Percentiles rank a stretch among this genome's conserved stretches.
These are phyloP conservation scores for Annulohypoxylon maeteangense DNA, from an alignment of 495 filamentous ascomycete species.

Conservation along the genomic window DNA sequence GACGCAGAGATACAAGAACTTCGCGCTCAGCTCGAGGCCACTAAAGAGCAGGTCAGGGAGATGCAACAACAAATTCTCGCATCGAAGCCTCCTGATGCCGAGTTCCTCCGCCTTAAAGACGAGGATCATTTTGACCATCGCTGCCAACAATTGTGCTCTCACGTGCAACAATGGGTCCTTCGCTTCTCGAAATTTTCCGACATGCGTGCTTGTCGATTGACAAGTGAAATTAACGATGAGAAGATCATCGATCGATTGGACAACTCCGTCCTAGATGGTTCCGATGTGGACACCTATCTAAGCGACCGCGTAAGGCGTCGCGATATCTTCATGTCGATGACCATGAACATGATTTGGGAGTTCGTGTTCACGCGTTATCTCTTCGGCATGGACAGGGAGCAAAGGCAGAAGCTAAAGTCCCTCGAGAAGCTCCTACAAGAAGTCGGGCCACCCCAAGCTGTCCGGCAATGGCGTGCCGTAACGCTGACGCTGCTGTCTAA, in stretches of 20 bases:
- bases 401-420: conserved; percentile 93
- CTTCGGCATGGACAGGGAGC: conserved; percentile 97
- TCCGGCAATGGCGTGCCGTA: conserved; percentile 94
- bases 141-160: conserved; percentile 92
- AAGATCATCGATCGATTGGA: conserved; percentile 92
- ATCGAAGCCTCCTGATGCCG: conserved; percentile 69
- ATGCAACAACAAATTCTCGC: conserved; percentile 86
- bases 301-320: conserved; percentile 84
- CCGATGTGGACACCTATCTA: conserved; percentile 86
- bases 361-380: conserved; percentile 97
- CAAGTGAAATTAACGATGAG: conserved; percentile 84
- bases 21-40: conserved; percentile 77
- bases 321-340: conserved; percentile 95
- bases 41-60: conserved; percentile 79
- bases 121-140: conserved; percentile 94
- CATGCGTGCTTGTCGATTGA: conserved; percentile 80
- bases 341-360: conserved; percentile 98
- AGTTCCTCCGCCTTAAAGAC: conserved; percentile 83
- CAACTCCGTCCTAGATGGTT: conserved; percentile 91
- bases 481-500: conserved; percentile 88
- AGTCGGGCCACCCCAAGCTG: conserved; percentile 81
- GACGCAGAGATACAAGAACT: conserved; percentile 82
- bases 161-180: conserved; percentile 94
- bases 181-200: conserved; percentile 97
- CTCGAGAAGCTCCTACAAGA: conserved; percentile 91